A percentile compares a stretch with the other conserved stretches of the same genome.
Evolutionary conservation across 2,329 filamentous ascomycete species (phyloP).

Genomic region (Aspergillus pseudonomiae): DNA sequence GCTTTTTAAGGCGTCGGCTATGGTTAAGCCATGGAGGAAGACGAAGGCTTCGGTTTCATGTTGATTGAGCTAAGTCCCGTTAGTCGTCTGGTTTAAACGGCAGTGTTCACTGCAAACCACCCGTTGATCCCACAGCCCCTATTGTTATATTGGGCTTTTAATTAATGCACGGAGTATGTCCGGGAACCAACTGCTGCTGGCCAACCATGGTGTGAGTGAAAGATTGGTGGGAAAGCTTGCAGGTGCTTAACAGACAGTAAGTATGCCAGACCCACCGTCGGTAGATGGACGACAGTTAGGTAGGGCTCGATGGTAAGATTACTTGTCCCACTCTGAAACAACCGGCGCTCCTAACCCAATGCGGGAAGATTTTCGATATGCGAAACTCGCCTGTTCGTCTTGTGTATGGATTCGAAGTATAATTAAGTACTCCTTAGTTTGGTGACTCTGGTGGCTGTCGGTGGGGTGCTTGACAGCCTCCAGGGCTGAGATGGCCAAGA

Average conservation of each 20-base stretch:
- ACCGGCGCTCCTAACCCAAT: background rate
- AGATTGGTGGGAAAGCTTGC: background rate
- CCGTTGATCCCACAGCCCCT: background rate
- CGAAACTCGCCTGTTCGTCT: too few relatives aligned
- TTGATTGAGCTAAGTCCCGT: background rate
- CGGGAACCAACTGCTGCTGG: background rate
- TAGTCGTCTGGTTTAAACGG: background rate
- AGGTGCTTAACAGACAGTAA: background rate
- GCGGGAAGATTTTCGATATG: background rate
- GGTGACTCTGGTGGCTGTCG: too few relatives aligned
- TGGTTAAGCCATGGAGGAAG: background rate
- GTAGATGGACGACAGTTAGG: background rate
- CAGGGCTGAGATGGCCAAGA: too few relatives aligned
- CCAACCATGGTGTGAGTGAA: background rate
- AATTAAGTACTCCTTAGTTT: too few relatives aligned
- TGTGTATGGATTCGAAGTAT: too few relatives aligned
- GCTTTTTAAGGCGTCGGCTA: background rate
- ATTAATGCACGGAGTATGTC: background rate
- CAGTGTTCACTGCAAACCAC: too few relatives aligned
- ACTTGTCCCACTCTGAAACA: background rate
- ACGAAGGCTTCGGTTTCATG: background rate
- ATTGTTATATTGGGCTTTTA: background rate
- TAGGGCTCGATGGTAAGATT: background rate
- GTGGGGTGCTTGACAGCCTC: too few relatives aligned
- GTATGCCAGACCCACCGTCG: slow-evolving; percentile 2